Base-by-base conservation (phyloP, 139 green algal species). In the Zygnema cylindricum region DNA sequence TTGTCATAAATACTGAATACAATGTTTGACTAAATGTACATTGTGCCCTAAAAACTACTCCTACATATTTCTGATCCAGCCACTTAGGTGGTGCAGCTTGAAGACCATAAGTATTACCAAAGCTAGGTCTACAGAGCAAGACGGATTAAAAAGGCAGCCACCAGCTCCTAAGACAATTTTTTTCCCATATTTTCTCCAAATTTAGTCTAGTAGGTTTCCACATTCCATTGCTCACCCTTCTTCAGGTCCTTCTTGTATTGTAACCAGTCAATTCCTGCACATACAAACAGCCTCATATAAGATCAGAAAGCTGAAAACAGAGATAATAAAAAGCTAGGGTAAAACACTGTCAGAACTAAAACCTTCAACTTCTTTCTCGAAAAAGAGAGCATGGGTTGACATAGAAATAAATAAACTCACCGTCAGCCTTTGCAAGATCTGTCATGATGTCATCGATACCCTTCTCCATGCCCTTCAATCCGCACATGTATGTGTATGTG, bases 201-300 rank as follows among this genome's bases (percentile, higher is more conserved):
- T 16, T 16, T 63, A 7, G 49, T 16, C 39, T 92, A 92, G 41
- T 92, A 92, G 30, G 82, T 89, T 43, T 92, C 88, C 69, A 92
- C 88, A 79, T 91, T 92, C 88, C 88, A 92, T 43, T 81, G 83
- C 71, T 92, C 88, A 41, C 11, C 54, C 88, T 92, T 92, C 84
- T 92, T 92, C 76, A 92, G 39, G 35, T 92, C 36, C 84, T 92
- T 92, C 88, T 92, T 92, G 73, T 92, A 92, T 11, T 92, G 82
- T 55, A 55, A 36, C 88, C 88, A 92, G 84, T 87, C 69, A 39
- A 87, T 82, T 35, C 88, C 88, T 92, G 84, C 86, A 90, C 81
- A 63, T 43, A 42, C n/a, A n/a, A n/a, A n/a, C n/a, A n/a, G n/a
- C 33, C 22, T 1, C 21, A 73, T 73, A 2, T 22, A 33, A 11